A percentile compares a stretch with the other conserved stretches of the same genome.
Conservation (phyloP, 306 rosid genomes). For the Vigna radiata region DNA sequence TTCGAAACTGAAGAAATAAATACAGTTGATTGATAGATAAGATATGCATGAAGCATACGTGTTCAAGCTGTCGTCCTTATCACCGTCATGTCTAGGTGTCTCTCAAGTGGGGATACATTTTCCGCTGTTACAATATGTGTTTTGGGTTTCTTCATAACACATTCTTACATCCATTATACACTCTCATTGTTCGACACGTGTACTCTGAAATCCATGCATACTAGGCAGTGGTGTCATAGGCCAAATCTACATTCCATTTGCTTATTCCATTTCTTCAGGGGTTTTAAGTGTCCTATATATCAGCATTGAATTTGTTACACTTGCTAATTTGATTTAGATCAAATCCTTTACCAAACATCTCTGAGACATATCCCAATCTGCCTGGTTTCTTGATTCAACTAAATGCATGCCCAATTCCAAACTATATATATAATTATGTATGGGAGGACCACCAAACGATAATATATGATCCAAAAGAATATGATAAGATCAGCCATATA, state of each 20-base stretch:
- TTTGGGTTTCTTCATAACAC: too few relatives aligned
- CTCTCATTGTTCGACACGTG: slow-evolving; percentile 47
- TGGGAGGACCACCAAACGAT: not conserved
- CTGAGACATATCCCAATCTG: slow-evolving; percentile 35
- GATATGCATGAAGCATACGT: too few relatives aligned
- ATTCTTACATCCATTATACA: too few relatives aligned
- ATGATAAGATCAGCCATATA: slow-evolving; percentile 8
- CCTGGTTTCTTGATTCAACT: not conserved
- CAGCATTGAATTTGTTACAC: not conserved
- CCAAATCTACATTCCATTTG: slow-evolving; percentile 44
- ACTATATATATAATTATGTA: not conserved
- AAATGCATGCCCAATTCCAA: slow-evolving; percentile 14
- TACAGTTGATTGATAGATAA: too few relatives aligned
- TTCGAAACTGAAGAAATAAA: too few relatives aligned
- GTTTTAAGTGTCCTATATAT: slow-evolving; percentile 30
- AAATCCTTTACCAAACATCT: slow-evolving; percentile 24
- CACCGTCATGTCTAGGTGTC: too few relatives aligned
- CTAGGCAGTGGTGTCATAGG: slow-evolving; percentile 25
- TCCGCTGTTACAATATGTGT: too few relatives aligned
- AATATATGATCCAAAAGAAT: slow-evolving; percentile 2
- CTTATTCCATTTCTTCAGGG: not conserved
- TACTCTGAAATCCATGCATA: slow-evolving; percentile 4
- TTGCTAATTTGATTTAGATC: slow-evolving; percentile 4
- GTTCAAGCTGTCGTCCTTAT: too few relatives aligned
- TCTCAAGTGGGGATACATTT: too few relatives aligned